These are phyloP conservation scores for Salix caprea DNA, from an alignment of 345 rosid genomes.

Conservation along the genomic window DNA sequence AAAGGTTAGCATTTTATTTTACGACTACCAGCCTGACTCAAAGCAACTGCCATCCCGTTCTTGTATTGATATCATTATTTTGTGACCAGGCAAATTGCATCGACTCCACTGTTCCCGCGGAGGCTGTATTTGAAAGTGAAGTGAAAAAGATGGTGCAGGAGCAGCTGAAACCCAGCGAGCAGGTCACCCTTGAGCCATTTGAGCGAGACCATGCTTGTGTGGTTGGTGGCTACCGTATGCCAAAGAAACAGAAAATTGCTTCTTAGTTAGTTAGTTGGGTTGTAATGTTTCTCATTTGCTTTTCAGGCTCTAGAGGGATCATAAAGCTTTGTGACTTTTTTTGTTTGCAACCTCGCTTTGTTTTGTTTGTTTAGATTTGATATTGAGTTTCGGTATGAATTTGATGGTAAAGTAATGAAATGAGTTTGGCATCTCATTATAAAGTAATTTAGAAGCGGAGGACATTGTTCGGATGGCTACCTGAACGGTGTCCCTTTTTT, in stretches of 20 bases:
- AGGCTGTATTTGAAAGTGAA: constrained; percentile 76
- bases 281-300: background rate
- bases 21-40: background rate
- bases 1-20: constrained; percentile 48
- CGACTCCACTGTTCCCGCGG: constrained; percentile 83
- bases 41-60: background rate
- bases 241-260: constrained; percentile 67
- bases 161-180: constrained; percentile 83
- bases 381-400: background rate
- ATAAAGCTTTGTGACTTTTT: background rate
- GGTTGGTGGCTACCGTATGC: constrained; percentile 78
- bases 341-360: background rate
- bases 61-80: background rate
- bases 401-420: too few relatives aligned
- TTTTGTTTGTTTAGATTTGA: background rate
- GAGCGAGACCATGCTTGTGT: constrained; percentile 98
- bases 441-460: too few relatives aligned
- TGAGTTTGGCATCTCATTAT: too few relatives aligned
- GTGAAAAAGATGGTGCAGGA: constrained; percentile 82
- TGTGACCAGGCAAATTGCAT: constrained; percentile 76
- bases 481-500: too few relatives aligned
- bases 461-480: too few relatives aligned
- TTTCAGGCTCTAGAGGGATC: background rate
- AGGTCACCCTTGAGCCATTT: constrained; percentile 89
- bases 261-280: constrained; percentile 1